Base-by-base conservation (phyloP, 2,329 filamentous ascomycete species). In the Dendrostoma leiphaemia region DNA sequence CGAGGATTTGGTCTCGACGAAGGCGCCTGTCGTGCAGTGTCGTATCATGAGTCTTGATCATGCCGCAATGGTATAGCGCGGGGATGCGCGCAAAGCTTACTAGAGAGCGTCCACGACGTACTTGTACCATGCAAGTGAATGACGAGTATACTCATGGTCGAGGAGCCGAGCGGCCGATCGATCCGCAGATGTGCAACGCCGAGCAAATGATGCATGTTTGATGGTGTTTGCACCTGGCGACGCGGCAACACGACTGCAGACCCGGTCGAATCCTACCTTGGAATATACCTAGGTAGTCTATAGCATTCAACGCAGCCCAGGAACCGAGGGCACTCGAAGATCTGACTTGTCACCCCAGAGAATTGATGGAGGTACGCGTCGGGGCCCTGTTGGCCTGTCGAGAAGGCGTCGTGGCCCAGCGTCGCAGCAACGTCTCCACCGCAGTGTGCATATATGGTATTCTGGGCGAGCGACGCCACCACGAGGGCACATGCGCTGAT, bases 401-500 rank as follows among this genome's bases (percentile, higher is more conserved):
- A 38, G 50, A 41, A 28, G 21, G 40, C 45, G 44, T 44, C n/a
- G 41, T 48, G 44, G 37, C 45, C 47, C 47, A 38, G 21, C 44
- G 34, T 26, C 15, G 37, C 32, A 19, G 40, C 40, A 40, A 43
- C 40, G 51, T 48, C 31, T 40, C 47, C 51, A 40, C 47, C 24
- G 17, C 48, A 37, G 48, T 50, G 37, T 41, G 35, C 35, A 41
- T 21, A 4, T 40, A 37, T 17, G 41, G 23, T 47, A 41, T 41
- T 47, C 24, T n/a, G 48, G 48, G 28, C 46, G 23, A 34, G 23
- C 31, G 32, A 53, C 34, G 50, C 45, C 50, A 53, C 45, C 12
- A 35, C 21, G n/a, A n/a, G 4, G 17, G 19, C 21, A 29, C 12
- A 3, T 28, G 38, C 24, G 28, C 17, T 52, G 48, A 47, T 43